Conservation (phyloP, 495 filamentous ascomycete species). For the Tuber magnatum region DNA sequence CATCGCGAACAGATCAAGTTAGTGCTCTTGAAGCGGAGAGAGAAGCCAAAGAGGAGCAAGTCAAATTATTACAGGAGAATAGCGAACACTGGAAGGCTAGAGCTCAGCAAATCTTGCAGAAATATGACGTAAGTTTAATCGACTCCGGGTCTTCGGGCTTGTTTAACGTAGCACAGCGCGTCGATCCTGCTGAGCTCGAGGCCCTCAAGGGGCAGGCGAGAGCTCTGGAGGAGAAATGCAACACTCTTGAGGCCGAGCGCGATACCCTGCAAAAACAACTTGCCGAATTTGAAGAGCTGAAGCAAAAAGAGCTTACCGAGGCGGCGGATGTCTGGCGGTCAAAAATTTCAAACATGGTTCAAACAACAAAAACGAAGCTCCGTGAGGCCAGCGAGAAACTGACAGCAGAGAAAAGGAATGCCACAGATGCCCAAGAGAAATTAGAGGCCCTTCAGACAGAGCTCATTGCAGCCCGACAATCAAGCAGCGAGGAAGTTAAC, state of each 20-base stretch:
- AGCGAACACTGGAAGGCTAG: slow-evolving; percentile 88
- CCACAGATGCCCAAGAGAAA: slow-evolving; percentile 20
- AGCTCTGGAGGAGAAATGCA: slow-evolving; percentile 45
- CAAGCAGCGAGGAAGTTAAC: slow-evolving; percentile 2
- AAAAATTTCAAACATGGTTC: slow-evolving; percentile 47
- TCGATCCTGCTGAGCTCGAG: slow-evolving; percentile 87
- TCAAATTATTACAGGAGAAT: slow-evolving; percentile 75
- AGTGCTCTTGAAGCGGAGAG: slow-evolving; percentile 71
- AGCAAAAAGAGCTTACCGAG: slow-evolving; percentile 49
- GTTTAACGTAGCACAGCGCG: slow-evolving; percentile 46
- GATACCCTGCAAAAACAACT: slow-evolving; percentile 58
- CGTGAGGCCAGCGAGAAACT: slow-evolving; percentile 44
- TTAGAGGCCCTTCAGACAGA: slow-evolving; percentile 23
- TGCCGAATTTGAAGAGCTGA: slow-evolving; percentile 45
- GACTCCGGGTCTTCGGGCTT: background rate
- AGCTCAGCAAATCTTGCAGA: slow-evolving; percentile 86
- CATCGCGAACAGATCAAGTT: slow-evolving; percentile 44
- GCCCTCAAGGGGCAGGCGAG: slow-evolving; percentile 60
- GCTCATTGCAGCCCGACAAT: slow-evolving; percentile 8
- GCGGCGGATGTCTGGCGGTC: slow-evolving; percentile 44
- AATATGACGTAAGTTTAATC: slow-evolving; percentile 58
- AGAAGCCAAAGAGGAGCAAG: slow-evolving; percentile 73
- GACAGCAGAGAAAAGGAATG: slow-evolving; percentile 27
- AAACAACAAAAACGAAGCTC: slow-evolving; percentile 38
- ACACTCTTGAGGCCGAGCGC: slow-evolving; percentile 61